These are phyloP conservation scores for Elsinoe fawcettii DNA, from an alignment of 2,329 filamentous ascomycete species.

Conservation along the genomic window DNA sequence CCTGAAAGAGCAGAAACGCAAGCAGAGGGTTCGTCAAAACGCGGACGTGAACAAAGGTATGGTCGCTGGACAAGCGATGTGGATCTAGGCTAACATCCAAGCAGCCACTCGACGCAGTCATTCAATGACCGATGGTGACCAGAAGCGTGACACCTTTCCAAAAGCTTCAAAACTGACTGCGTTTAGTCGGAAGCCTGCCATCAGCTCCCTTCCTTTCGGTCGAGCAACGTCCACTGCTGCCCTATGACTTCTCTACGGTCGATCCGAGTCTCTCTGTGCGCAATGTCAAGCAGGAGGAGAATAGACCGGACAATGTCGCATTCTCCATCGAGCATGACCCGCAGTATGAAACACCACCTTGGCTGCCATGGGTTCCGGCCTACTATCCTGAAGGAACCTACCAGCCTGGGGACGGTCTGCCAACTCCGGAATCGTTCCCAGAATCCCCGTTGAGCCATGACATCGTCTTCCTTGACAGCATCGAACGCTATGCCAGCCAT, in stretches of 20 bases:
- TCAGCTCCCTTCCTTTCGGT: not conserved
- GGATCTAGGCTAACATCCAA: not conserved
- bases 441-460: not conserved
- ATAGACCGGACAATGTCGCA: not conserved
- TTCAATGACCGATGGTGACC: not conserved
- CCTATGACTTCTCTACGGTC: not conserved
- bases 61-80: too few species aligned
- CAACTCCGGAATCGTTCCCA: not conserved
- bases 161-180: not conserved
- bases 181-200: not conserved
- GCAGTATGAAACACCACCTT: not conserved
- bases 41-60: not conserved
- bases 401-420: not conserved
- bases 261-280: not conserved
- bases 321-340: not conserved
- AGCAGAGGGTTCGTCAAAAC: slow-evolving; percentile 38
- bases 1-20: slow-evolving; percentile 52
- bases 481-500: slow-evolving; percentile 25
- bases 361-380: not conserved
- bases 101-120: not conserved
- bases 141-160: not conserved
- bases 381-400: not conserved
- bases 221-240: not conserved
- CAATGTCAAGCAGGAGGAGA: not conserved
- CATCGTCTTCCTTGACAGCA: slow-evolving; percentile 13